These are phyloP conservation scores for Hypoxylon sp. DNA, from an alignment of 2,329 filamentous ascomycete species.

Conservation along the genomic window DNA sequence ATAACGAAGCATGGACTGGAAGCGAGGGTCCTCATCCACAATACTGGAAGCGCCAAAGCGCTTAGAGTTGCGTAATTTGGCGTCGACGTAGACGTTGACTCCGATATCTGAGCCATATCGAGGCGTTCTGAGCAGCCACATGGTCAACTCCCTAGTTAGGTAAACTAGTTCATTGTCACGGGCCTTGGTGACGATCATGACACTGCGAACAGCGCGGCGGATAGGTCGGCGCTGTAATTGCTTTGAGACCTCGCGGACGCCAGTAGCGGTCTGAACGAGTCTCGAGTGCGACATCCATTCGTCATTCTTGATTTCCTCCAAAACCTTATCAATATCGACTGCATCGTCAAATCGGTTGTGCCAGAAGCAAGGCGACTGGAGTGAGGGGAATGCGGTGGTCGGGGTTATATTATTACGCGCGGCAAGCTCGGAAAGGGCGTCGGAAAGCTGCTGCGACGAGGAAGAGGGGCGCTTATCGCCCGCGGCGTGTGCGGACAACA, in stretches of 20 bases:
- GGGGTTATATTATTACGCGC: constrained; percentile 59
- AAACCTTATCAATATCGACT: constrained; percentile 92
- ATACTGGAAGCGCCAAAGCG: constrained; percentile 86
- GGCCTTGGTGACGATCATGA: constrained; percentile 99
- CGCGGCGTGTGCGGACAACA: constrained; percentile 65
- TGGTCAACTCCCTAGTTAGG: constrained; percentile 87
- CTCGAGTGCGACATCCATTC: constrained; percentile 94
- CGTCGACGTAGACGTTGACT: constrained; percentile 98
- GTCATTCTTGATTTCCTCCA: constrained; percentile 92
- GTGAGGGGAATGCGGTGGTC: constrained; percentile 71
- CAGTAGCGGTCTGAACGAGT: constrained; percentile 93
- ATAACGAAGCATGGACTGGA: constrained; percentile 88
- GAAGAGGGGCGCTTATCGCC: constrained; percentile 57
- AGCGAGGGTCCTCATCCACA: constrained; percentile 80
- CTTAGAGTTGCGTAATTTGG: constrained; percentile 89
- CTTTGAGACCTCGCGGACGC: constrained; percentile 94
- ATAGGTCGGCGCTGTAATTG: constrained; percentile 94
- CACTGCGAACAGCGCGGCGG: constrained; percentile 89
- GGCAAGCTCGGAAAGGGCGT: constrained; percentile 70
- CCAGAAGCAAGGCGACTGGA: constrained; percentile 97
- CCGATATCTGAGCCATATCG: constrained; percentile 91
- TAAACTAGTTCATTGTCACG: constrained; percentile 93
- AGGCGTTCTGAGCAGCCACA: constrained; percentile 90
- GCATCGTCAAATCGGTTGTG: constrained; percentile 97
- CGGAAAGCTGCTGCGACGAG: constrained; percentile 74